Evolutionary conservation across 2,329 filamentous ascomycete species (phyloP).

Genomic region (Drechslerella stenobrocha): DNA sequence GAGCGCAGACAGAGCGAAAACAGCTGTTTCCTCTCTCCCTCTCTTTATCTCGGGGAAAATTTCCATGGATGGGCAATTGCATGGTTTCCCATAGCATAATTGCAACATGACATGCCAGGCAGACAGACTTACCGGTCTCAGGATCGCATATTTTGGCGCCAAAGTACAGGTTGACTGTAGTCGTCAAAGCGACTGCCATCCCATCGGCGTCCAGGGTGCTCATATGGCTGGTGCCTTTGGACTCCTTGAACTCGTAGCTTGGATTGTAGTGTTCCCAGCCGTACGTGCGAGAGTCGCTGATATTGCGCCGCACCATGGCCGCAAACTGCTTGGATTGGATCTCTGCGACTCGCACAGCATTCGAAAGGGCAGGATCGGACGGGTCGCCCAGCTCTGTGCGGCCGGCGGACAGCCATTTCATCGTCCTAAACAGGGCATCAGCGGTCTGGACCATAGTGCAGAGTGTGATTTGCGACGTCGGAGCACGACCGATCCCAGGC

Average conservation of each 20-base stretch:
- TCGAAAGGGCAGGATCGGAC: slow-evolving; percentile 50
- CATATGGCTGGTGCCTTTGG: slow-evolving; percentile 51
- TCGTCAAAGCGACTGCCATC: slow-evolving; percentile 52
- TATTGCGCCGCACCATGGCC: slow-evolving; percentile 50
- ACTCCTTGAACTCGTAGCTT: slow-evolving; percentile 51
- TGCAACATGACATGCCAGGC: not conserved
- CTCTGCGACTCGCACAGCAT: slow-evolving; percentile 50
- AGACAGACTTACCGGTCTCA: slow-evolving; percentile 47
- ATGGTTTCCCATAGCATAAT: not conserved
- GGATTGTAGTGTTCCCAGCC: slow-evolving; percentile 52
- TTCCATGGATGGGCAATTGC: not conserved
- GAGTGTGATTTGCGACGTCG: slow-evolving; percentile 2
- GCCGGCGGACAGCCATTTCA: slow-evolving; percentile 53
- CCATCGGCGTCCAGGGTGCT: slow-evolving; percentile 50
- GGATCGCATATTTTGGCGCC: slow-evolving; percentile 51
- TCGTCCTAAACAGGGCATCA: slow-evolving; percentile 36
- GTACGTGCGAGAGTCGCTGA: slow-evolving; percentile 51
- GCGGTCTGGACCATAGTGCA: not conserved
- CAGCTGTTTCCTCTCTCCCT: too few relatives aligned
- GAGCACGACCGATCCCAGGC: slow-evolving; percentile 2
- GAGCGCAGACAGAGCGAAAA: not conserved
- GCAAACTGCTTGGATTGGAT: slow-evolving; percentile 51
- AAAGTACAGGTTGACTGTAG: slow-evolving; percentile 53
- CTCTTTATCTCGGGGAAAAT: too few relatives aligned
- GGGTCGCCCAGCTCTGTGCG: slow-evolving; percentile 53